phyloP scores from a whole-genome alignment of 306 rosid genomes.

The Lotus japonicus region DNA sequence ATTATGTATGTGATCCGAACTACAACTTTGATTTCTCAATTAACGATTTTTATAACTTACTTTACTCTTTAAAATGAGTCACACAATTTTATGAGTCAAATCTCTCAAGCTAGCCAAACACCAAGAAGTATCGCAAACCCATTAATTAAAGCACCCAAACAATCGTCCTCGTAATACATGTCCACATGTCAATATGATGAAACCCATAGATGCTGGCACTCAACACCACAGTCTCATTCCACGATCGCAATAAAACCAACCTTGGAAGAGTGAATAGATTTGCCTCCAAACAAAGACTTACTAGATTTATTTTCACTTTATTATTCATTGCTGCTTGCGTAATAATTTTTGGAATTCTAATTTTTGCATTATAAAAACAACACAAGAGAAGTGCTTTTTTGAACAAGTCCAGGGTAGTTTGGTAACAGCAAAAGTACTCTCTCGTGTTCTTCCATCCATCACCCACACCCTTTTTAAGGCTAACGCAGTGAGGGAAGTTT shows the following conservation, averaged over 20 bases:
- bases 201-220: background rate
- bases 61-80: too few relatives aligned
- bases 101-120: too few relatives aligned
- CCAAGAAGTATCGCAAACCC: too few relatives aligned
- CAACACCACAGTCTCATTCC: background rate
- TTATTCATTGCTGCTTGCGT: too few relatives aligned
- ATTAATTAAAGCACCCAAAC: too few relatives aligned
- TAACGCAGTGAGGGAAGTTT: background rate
- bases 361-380: background rate
- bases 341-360: too few relatives aligned
- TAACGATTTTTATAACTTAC: too few relatives aligned
- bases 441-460: background rate
- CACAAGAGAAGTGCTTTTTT: background rate
- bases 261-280: too few relatives aligned
- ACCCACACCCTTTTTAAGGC: slow-evolving; percentile 14
- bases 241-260: background rate
- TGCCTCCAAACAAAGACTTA: background rate
- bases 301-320: too few relatives aligned
- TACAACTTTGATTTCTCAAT: too few relatives aligned
- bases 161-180: background rate
- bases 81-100: too few relatives aligned
- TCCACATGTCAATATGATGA: slow-evolving; percentile 11
- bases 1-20: too few relatives aligned
- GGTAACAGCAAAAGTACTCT: background rate
- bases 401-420: slow-evolving; percentile 20